Base-by-base conservation (phyloP, 2,329 filamentous ascomycete genomes). In the Sporothrix phasma region DNA sequence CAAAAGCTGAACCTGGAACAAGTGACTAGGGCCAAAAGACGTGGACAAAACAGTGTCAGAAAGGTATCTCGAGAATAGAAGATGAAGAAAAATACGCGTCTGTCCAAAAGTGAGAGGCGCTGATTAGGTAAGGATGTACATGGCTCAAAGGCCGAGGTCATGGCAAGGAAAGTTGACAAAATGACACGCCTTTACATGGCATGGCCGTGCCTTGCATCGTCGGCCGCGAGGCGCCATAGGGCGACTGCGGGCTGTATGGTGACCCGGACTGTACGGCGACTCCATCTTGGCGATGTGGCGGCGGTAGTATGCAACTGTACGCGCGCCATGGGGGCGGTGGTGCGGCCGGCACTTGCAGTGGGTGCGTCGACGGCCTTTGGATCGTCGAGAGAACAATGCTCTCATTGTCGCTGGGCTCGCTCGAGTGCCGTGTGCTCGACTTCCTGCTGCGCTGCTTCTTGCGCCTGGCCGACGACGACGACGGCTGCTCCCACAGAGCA, bases 361-460 rank as follows among this genome's bases (percentile, higher is more conserved):
- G n/a, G 4, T 59, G 26, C 1, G 26, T 22, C 3, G 56, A 59
- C 10, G 56, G 56, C 17, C 56, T 13, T 17, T 39, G 56, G 22
- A 59, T 34, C 15, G 56, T 46, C 24, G 56, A 45, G 15, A 59
- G 17, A 10, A 74, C 0, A 81, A 79, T 59, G 56, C 63, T 79
- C 74, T 34, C 78, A 74, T 70, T 83, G 72, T 84, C 81, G 62
- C 81, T 83, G 3, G 74, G 73, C 65, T 81, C 79, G 8, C 70
- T 70, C 1, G 54, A 58, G 60, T 64, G 71, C 8, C 68, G 66
- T 3, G 67, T n/a, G 41, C 41, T 7, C 17, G 62, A 54, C 46
- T 47, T 39, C 19, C 45, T 19, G 49, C 39, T 45, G 34, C 47
- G 54, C 17, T 41, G 29, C 24, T 43, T 43, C 17, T 59, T 24